A percentile compares a stretch with the other conserved stretches of the same genome.
Evolutionary conservation across 1,284 basidiomycete species (phyloP).

Genomic region (Pseudozyma thailandica): DNA sequence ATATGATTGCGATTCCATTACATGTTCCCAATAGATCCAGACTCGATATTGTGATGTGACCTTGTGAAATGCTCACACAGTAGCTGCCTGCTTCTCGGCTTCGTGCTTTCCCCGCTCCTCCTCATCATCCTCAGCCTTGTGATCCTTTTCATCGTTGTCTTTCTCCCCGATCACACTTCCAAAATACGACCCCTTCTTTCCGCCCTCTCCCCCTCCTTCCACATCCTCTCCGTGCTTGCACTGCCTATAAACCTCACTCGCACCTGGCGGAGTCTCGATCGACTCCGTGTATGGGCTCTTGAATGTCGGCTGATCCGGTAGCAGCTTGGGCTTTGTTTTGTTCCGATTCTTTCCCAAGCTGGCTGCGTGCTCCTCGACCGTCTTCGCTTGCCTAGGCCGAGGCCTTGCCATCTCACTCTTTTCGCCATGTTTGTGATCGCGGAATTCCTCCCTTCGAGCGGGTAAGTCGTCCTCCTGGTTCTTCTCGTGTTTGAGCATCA

Average conservation of each 20-base stretch:
- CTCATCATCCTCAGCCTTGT: neutral
- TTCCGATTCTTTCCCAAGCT: conserved; percentile 6
- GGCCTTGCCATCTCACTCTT: neutral
- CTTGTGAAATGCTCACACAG: too few relatives aligned
- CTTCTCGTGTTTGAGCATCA: conserved; percentile 21
- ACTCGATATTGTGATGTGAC: too few relatives aligned
- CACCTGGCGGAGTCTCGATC: conserved; percentile 30
- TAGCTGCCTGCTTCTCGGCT: neutral
- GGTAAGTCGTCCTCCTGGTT: too few relatives aligned
- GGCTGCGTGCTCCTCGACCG: conserved; percentile 17
- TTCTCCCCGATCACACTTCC: neutral
- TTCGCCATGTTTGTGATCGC: neutral
- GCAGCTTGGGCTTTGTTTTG: conserved; percentile 30
- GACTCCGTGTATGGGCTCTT: conserved; percentile 16
- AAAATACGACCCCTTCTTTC: conserved; percentile 27
- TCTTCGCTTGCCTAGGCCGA: neutral
- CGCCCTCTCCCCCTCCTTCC: neutral
- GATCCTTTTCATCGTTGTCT: neutral
- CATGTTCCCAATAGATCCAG: too few relatives aligned
- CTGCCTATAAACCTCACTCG: conserved; percentile 20
- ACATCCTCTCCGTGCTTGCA: neutral
- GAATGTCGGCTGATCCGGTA: conserved; percentile 39
- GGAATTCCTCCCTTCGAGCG: neutral
- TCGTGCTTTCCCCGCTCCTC: neutral
- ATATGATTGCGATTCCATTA: too few relatives aligned